Conservation (phyloP, 179 eudicot species). For the Spergularia azorica region DNA sequence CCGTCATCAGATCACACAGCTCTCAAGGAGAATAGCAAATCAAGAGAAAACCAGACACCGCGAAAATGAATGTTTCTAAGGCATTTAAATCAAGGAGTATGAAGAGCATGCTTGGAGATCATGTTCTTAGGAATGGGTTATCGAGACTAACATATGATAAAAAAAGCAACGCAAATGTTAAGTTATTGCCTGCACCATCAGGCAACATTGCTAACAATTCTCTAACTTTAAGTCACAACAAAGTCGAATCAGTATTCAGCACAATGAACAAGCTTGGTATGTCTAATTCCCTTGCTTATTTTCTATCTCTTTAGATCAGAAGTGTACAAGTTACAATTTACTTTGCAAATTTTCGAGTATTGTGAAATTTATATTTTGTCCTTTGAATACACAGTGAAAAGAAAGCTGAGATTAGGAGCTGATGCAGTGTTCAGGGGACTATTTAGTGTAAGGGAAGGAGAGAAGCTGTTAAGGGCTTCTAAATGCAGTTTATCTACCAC, state of each 20-base stretch:
- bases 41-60: background rate
- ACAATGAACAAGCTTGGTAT: slow-evolving; percentile 35
- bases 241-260: slow-evolving; percentile 26
- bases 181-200: slow-evolving; percentile 22
- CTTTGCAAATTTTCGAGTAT: background rate
- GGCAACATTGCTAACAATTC: background rate
- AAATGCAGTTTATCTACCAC: slow-evolving; percentile 40
- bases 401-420: slow-evolving; percentile 51
- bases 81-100: slow-evolving; percentile 29
- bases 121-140: slow-evolving; percentile 25
- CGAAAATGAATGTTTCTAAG: slow-evolving; percentile 27
- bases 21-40: background rate
- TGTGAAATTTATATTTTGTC: background rate
- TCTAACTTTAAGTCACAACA: background rate
- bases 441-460: slow-evolving; percentile 34
- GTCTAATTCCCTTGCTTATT: background rate
- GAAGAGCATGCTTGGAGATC: slow-evolving; percentile 30
- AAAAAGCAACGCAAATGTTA: slow-evolving; percentile 7
- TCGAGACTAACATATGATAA: slow-evolving; percentile 17
- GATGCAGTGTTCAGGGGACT: slow-evolving; percentile 44
- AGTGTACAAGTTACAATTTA: background rate
- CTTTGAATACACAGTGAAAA: slow-evolving; percentile 25
- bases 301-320: background rate
- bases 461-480: slow-evolving; percentile 32
- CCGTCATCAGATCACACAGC: background rate